Conservation (phyloP, 2,329 filamentous ascomycete genomes). For the Blumeria graminis region DNA sequence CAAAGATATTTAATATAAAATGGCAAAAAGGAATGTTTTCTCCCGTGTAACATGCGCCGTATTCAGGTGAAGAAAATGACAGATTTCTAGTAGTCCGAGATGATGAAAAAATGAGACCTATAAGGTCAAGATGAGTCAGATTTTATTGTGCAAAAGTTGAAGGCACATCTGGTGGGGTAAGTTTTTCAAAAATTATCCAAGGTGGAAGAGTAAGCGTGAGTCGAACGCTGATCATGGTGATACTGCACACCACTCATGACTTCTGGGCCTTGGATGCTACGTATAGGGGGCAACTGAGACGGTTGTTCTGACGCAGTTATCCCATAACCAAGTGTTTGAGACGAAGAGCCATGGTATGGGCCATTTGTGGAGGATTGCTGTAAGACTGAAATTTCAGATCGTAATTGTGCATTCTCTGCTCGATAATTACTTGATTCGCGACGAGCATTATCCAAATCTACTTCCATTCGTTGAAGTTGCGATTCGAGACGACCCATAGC, state of each 20-base stretch:
- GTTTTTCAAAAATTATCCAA: no score
- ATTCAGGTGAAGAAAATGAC: no score
- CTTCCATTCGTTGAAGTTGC: conserved; percentile 20
- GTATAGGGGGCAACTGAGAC: conserved; percentile 26
- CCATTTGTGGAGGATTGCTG: conserved; percentile 5
- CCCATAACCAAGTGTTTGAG: conserved; percentile 5
- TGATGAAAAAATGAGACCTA: no score
- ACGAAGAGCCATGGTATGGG: conserved; percentile 4
- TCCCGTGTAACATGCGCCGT: no score
- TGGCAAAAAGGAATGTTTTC: no score
- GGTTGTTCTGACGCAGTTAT: conserved; percentile 15
- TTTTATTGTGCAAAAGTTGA: no score
- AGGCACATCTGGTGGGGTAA: no score
- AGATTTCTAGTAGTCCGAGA: no score
- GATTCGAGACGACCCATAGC: conserved; percentile 20
- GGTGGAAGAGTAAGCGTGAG: no score
- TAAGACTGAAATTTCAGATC: conserved; percentile 9
- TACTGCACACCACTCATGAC: conserved; percentile 45
- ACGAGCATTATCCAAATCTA: conserved; percentile 11
- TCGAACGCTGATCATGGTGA: conserved; percentile 8
- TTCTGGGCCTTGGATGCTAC: conserved; percentile 23
- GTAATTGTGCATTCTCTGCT: conserved; percentile 13
- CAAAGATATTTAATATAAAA: no score
- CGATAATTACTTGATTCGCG: conserved; percentile 22
- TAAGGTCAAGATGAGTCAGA: no score